Evolutionary conservation across 805 yeast genomes (phyloP), one percentile per base, ranked within the genome.

Genomic region (Jamesozyma lodderae): DNA sequence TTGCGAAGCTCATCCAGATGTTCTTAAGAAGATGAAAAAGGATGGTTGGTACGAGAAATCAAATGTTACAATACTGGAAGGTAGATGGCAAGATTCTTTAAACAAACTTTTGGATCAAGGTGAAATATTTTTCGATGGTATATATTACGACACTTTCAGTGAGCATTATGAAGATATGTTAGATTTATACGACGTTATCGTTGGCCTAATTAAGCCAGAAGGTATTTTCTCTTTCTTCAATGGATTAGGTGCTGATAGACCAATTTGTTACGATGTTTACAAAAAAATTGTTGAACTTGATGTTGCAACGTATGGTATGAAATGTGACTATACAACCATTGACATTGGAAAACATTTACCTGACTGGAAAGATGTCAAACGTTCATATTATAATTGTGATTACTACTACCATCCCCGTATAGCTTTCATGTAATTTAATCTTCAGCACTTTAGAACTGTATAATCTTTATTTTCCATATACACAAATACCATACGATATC

Each of bases 1-100:
- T 30, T 79, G 85, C 42, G 97, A 88, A 59, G 96, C 96, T 0
- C 97, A 88, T 55, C 96, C 96, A 2, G 94, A 84, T 48, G 97
- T 88, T 9, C 62, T 90, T 24, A 57, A 59, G 1, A 79, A 82
- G 50, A 63, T 88, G 69, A 66, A 67, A 40, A 51, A 57, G 2
- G 88, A 81, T 49, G 95, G 95, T 1, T 90, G 96, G 96, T 76
- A 72, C 55, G 79, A 77, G 3, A 81, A 75, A 51, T 65, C 72
- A 13, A 76, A 75, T 42, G 96, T 88, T 26, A 76, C 75, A 2
- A 66, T 88, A 1, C 62, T 90, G 25, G 82, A 77, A 49, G 96
- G 96, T n/a, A 73, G 85, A 57, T 88, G 97, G 96, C 95, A 90
- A 59, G 92, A 82, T 28, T 72, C 77, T 6, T 57, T 88, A 28